Conservation (phyloP, 2,329 filamentous ascomycete species). For the Rhexocercosporidium sp. region DNA sequence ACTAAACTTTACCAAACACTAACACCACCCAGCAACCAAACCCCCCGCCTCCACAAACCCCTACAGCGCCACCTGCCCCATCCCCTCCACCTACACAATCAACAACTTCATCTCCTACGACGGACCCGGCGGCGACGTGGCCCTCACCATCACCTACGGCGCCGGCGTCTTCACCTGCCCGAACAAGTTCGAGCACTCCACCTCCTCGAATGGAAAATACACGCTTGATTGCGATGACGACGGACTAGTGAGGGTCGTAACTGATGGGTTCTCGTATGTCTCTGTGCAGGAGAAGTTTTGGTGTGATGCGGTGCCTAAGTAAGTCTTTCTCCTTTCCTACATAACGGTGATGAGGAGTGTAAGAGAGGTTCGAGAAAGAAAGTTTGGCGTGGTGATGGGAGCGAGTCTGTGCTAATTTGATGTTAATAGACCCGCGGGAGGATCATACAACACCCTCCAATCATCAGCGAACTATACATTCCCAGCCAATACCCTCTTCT, state of each 20-base stretch:
- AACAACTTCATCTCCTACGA: constrained; percentile 14
- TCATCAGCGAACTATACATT: constrained; percentile 12
- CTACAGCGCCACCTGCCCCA: constrained; percentile 1
- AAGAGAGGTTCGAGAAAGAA: too few species aligned
- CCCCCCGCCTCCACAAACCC: constrained; percentile 2
- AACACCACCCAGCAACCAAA: not conserved
- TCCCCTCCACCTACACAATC: constrained; percentile 11
- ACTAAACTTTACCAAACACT: not conserved
- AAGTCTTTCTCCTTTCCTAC: not conserved
- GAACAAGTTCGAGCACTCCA: not conserved
- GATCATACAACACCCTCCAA: not conserved
- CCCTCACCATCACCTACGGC: constrained; percentile 7
- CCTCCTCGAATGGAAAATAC: constrained; percentile 1
- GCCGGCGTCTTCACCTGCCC: constrained; percentile 6
- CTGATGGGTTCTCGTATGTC: constrained; percentile 10
- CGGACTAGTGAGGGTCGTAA: not conserved
- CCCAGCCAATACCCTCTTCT: constrained; percentile 2
- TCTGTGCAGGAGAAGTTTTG: constrained; percentile 3
- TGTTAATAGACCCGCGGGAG: not conserved
- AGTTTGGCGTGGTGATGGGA: not conserved
- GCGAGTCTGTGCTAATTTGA: not conserved
- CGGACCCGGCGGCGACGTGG: constrained; percentile 11
- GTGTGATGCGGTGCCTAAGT: not conserved
- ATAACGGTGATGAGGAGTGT: too few species aligned
- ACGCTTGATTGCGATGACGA: constrained; percentile 10